Percentiles rank a stretch among this genome's conserved stretches.
Evolutionary conservation across 1,284 basidiomycete species (phyloP).

Genomic region (Cryptococcus maquisensis): DNA sequence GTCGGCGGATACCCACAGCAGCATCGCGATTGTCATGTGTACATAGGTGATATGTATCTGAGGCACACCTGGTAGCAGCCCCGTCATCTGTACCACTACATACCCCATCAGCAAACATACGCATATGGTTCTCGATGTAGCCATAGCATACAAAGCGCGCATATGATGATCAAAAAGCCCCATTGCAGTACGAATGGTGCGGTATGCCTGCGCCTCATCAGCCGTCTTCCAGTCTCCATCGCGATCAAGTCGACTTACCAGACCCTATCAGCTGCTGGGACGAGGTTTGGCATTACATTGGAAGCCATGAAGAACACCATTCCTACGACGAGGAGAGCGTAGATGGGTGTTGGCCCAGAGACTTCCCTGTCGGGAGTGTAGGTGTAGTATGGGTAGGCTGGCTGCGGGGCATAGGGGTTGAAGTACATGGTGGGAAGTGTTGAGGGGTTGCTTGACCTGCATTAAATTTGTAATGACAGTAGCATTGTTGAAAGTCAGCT

Average conservation of each 20-base stretch:
- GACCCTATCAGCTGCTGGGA: slow-evolving; percentile 22
- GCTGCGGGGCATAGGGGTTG: too few relatives aligned
- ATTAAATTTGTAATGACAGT: too few relatives aligned
- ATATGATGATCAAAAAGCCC: slow-evolving; percentile 32
- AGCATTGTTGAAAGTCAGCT: too few relatives aligned
- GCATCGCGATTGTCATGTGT: slow-evolving; percentile 29
- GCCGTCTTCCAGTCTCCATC: background rate
- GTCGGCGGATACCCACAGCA: slow-evolving; percentile 22
- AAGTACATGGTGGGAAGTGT: too few relatives aligned
- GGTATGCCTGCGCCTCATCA: slow-evolving; percentile 16
- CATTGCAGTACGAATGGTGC: slow-evolving; percentile 29
- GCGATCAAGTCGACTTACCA: slow-evolving; percentile 11
- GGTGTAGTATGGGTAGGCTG: slow-evolving; percentile 6
- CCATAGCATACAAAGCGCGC: slow-evolving; percentile 23
- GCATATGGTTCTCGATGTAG: background rate
- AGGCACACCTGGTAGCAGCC: slow-evolving; percentile 31
- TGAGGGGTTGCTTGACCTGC: too few relatives aligned
- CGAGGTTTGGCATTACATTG: slow-evolving; percentile 28
- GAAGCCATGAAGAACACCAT: slow-evolving; percentile 35
- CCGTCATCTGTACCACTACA: slow-evolving; percentile 28
- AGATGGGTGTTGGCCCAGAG: slow-evolving; percentile 23
- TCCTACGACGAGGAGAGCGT: slow-evolving; percentile 30
- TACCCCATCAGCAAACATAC: background rate
- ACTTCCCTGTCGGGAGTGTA: slow-evolving; percentile 5
- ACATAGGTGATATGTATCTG: slow-evolving; percentile 36